Conservation (phyloP, 176 grass and related monocot genomes). For the Microstegium vimineum region DNA sequence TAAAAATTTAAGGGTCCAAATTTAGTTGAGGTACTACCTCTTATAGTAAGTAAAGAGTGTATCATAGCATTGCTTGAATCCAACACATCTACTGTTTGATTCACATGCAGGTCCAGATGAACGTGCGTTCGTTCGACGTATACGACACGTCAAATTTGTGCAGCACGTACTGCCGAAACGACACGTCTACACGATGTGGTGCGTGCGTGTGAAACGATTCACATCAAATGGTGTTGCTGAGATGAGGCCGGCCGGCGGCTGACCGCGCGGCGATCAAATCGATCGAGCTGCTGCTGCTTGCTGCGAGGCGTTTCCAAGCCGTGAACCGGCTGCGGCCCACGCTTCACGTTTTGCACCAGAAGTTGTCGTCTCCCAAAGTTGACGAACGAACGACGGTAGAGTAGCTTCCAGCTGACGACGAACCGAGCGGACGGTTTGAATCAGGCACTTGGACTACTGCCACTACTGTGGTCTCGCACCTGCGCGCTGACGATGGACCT, state of each 20-base stretch:
- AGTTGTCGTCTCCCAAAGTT: background rate
- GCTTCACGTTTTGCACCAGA: slow-evolving; percentile 1
- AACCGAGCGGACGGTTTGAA: background rate
- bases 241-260: background rate
- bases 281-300: background rate
- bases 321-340: background rate
- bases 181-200: too few relatives aligned
- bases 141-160: too few relatives aligned
- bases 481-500: background rate
- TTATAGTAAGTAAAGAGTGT: too few relatives aligned
- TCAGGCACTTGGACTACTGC: background rate
- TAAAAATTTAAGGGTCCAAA: too few relatives aligned
- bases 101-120: background rate
- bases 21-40: too few relatives aligned
- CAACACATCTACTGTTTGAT: too few relatives aligned
- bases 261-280: background rate
- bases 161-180: background rate
- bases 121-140: background rate
- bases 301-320: background rate
- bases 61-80: too few relatives aligned
- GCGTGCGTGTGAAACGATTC: background rate
- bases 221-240: background rate
- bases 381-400: background rate
- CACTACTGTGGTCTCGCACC: background rate
- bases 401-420: background rate